Base-by-base conservation (phyloP, 1,284 basidiomycete genomes). In the Cryptococcus maquisensis region DNA sequence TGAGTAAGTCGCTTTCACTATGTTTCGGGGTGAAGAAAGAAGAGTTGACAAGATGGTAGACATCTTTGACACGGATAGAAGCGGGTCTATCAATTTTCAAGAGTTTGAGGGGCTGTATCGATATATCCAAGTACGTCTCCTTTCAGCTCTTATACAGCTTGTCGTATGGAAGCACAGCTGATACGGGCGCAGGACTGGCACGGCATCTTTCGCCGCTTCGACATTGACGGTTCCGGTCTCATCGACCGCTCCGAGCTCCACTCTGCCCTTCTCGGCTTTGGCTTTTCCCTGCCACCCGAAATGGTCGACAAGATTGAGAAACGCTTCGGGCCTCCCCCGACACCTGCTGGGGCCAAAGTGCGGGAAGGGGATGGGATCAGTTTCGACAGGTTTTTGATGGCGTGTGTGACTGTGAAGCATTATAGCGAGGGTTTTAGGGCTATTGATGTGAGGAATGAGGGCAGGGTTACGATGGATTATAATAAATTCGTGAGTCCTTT, bases 351-450 rank as follows among this genome's bases (percentile, higher is more conserved):
- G n/a, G 43, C 10, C 4, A 44, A 13, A 10, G 53, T 67, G 37
- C 49, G 49, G 12, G 48, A 43, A 9, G 55, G 54, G 8, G 57
- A 60, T 16, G 75, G 75, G 13, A 74, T 77, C 54, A 67, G 63
- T 38, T 77, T 77, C 58, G 75, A 77, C 67, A 59, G 75, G 48
- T 77, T 77, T 64, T 66, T 77, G 60, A 75, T 77, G 75, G 75
- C 75, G 47, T 77, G 75, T 52, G 75, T 77, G 13, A 75, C 75
- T n/a, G 75, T 77, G 49, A 77, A 77, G 60, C 75, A 77, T 60
- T 77, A 70, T 51, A 75, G 74, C 2, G 75, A 77, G 61, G 67
- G 64, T 37, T 77, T 77, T 57, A 68, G 73, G 51, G 23, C 6
- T 51, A 23, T 42, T 15, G 38, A n/a, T 35, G 42, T 15, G 15